Evolutionary conservation across 495 filamentous ascomycete genomes (phyloP).

Genomic region (Penicillium simplicissimum): DNA sequence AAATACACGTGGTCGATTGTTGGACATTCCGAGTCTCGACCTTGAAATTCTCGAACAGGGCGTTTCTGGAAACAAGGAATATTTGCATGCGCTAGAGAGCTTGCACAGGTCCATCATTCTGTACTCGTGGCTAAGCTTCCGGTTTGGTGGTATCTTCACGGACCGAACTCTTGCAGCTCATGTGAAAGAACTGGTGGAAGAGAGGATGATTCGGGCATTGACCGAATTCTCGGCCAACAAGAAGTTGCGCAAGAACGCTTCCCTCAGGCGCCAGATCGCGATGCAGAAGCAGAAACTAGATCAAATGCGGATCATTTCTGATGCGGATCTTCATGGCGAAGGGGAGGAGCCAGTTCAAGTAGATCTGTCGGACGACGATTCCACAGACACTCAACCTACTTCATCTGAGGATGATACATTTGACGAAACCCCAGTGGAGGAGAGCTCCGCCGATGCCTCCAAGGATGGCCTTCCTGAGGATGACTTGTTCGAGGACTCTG

Average conservation of each 20-base stretch:
- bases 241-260: slow-evolving; percentile 45
- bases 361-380: slow-evolving; percentile 1
- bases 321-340: slow-evolving; percentile 19
- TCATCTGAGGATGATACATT: not conserved
- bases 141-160: slow-evolving; percentile 74
- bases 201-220: slow-evolving; percentile 69
- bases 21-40: slow-evolving; percentile 64
- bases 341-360: slow-evolving; percentile 13
- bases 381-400: not conserved
- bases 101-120: slow-evolving; percentile 81
- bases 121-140: slow-evolving; percentile 82
- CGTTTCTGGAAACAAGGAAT: slow-evolving; percentile 43
- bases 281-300: slow-evolving; percentile 41
- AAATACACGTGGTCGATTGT: slow-evolving; percentile 59
- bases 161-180: slow-evolving; percentile 76
- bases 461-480: slow-evolving; percentile 10
- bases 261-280: slow-evolving; percentile 43
- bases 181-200: slow-evolving; percentile 77
- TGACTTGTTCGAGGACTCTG: not conserved
- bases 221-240: slow-evolving; percentile 54
- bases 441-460: not conserved
- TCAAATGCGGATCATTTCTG: slow-evolving; percentile 27
- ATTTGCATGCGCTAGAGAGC: slow-evolving; percentile 65
- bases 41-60: slow-evolving; percentile 66
- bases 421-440: slow-evolving; percentile 9